phyloP scores from a whole-genome alignment of 2,329 filamentous ascomycete genomes.

The Dothistroma septosporum region DNA sequence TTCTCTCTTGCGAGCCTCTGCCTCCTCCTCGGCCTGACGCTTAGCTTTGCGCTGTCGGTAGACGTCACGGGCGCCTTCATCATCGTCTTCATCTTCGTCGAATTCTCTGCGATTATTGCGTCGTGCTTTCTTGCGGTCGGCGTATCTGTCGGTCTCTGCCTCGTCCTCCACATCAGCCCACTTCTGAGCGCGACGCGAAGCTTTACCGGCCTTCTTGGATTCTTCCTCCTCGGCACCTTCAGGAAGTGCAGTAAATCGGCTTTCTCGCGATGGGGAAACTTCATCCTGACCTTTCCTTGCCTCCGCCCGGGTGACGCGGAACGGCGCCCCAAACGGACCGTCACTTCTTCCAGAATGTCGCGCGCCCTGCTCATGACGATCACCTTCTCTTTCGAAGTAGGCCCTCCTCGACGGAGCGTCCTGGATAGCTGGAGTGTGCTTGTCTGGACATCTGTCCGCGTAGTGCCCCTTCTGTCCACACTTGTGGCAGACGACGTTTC shows the following conservation, averaged over 20 bases:
- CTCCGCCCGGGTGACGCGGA: neutral
- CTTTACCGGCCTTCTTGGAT: neutral
- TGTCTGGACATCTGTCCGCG: constrained; percentile 10
- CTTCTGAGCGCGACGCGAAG: constrained; percentile 1
- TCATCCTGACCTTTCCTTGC: neutral
- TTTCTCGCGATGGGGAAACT: neutral
- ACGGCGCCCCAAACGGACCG: neutral
- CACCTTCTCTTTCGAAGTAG: neutral
- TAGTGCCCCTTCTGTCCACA: constrained; percentile 20
- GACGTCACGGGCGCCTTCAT: constrained; percentile 26
- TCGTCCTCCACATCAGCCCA: constrained; percentile 20
- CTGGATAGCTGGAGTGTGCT: neutral
- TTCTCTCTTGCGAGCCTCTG: constrained; percentile 23
- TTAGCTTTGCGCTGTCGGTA: constrained; percentile 24
- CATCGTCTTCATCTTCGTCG: constrained; percentile 31
- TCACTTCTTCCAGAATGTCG: neutral
- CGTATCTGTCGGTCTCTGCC: constrained; percentile 16
- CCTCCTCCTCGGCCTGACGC: constrained; percentile 18
- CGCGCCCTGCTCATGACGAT: neutral
- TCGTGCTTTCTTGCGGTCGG: constrained; percentile 11
- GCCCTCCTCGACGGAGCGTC: neutral
- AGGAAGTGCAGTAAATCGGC: neutral
- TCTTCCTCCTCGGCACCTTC: neutral
- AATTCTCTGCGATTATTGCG: constrained; percentile 18
- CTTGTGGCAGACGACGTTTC: constrained; percentile 9